Evolutionary conservation across 129 eudicot genomes (phyloP), one percentile per base, ranked within the genome.

Genomic region (Oenanthe sinensis): DNA sequence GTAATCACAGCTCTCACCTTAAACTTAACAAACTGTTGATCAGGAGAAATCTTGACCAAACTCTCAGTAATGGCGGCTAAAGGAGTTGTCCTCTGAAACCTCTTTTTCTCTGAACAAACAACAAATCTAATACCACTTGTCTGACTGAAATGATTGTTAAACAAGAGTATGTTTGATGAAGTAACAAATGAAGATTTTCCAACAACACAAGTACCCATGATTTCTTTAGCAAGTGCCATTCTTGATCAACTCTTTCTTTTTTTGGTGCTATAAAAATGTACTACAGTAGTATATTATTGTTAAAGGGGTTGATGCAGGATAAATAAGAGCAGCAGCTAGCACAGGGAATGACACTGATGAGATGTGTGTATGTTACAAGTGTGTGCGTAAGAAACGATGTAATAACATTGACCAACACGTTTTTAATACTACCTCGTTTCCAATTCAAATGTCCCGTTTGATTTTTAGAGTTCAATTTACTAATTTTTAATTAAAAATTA

Each of bases 1-100:
- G 96, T 96, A 33, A 89, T 82, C 47, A 92, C 97, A 58, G 97
- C 97, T 77, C 95, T 87, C 15, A 96, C 99, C 79, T 84, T 90
- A 39, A 90, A 89, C 48, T 84, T 80, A 58, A 88, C 94, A 5
- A 97, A 80, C 49, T 87, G 87, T 71, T 33, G 36, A 33, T 92
- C 96, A 5, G 91, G 81, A 76, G 83, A 89, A 2, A 86, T 79
- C 76, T 83, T 85, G n/a, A 84, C 87, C 85, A 91, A 83, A 82
- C 92, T 90, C 86, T 95, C 97, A 76, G 92, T 95, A 7, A 91
- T 82, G 14, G 97, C 96, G 39, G 96, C 97, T 77, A 85, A 80
- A n/a, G 85, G 88, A 36, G 78, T 55, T 14, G 65, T 79, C 76
- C 71, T 71, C 30, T 76, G 73, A 45, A 43, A 33, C 60, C 84